Evolutionary conservation across 1,139 yeast species (phyloP), one percentile per base, ranked within the genome.

Genomic region (Kodamaea derodonti): DNA sequence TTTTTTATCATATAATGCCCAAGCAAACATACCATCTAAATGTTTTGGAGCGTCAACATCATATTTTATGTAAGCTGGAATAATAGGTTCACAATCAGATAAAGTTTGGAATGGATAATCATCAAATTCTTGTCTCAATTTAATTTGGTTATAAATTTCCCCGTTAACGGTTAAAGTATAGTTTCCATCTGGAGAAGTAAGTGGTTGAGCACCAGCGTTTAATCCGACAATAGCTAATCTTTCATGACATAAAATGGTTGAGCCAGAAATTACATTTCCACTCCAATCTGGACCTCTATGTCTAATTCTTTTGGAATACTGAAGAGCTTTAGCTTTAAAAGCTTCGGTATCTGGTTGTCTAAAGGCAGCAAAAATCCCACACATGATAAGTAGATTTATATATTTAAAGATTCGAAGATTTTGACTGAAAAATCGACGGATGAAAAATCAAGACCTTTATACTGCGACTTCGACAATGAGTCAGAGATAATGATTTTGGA

Each of bases 241-340:
- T 69, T 92, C 97, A 60, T 92, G 98, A 51, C 85, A 80, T 51
- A 92, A 67, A 45, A 84, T 81, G 36, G 97, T 86, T 47, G 71
- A 63, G 78, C 87, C 86, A 56, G 80, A 78, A 47, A 76, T 69
- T 46, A 76, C 62, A 78, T 87, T 88, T 55, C 98, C 98, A 31
- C 90, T 78, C 98, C 98, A 92, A 68, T 92, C 98, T 48, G 98
- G 98, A 52, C 98, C 98, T 67, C 98, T 84, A 66, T 92, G 98
- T 69, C 98, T 84, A 60, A 90, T 83, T 64, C 88, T 76, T 66
- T 88, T 90, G 46, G 97, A 77, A 58, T 86, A 75, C 60, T 86
- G 94, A 46, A 92, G 73, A 32, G 97, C 97, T 58, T 80, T 81
- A 40, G 82, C 76, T 66, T 90, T 92, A 75, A 86, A 92, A 40